Conservation (phyloP, 768 basidiomycete species). For the Trametes maxima region DNA sequence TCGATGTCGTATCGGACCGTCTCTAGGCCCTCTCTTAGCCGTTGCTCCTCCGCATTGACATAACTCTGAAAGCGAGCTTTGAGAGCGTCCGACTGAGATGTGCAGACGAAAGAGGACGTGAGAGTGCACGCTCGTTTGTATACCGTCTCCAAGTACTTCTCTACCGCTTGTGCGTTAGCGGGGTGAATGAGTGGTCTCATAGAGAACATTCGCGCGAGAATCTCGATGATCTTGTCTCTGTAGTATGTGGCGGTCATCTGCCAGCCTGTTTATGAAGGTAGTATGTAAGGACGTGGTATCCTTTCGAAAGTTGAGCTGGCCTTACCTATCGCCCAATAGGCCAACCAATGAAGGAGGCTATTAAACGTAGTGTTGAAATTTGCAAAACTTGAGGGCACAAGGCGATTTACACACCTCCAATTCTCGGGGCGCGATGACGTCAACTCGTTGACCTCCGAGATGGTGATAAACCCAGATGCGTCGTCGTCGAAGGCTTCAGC, state of each 20-base stretch:
- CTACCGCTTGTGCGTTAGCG: conserved; percentile 27
- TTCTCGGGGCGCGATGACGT: conserved; percentile 33
- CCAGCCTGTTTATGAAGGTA: conserved; percentile 23
- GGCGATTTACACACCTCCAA: conserved; percentile 31
- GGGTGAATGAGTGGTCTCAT: conserved; percentile 15
- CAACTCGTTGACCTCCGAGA: conserved; percentile 39
- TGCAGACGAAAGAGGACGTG: conserved; percentile 17
- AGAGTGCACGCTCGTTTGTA: conserved; percentile 9
- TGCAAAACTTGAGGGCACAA: not conserved
- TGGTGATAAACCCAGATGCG: conserved; percentile 39
- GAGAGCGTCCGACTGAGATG: conserved; percentile 26
- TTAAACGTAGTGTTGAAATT: too few species aligned
- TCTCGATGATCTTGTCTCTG: conserved; percentile 17
- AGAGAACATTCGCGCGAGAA: conserved; percentile 22
- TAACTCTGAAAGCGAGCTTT: conserved; percentile 32
- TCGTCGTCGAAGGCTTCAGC: conserved; percentile 45
- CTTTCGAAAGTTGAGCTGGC: not conserved
- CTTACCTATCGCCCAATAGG: conserved; percentile 40
- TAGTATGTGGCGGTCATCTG: conserved; percentile 23
- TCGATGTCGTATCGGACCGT: conserved; percentile 37
- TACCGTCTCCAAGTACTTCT: conserved; percentile 30
- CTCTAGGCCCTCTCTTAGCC: conserved; percentile 33
- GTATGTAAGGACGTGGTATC: not conserved
- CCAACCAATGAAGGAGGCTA: conserved; percentile 36
- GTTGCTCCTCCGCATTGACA: conserved; percentile 30